Base-by-base conservation (phyloP, 2,329 filamentous ascomycete genomes). In the Fusarium zealandicum region DNA sequence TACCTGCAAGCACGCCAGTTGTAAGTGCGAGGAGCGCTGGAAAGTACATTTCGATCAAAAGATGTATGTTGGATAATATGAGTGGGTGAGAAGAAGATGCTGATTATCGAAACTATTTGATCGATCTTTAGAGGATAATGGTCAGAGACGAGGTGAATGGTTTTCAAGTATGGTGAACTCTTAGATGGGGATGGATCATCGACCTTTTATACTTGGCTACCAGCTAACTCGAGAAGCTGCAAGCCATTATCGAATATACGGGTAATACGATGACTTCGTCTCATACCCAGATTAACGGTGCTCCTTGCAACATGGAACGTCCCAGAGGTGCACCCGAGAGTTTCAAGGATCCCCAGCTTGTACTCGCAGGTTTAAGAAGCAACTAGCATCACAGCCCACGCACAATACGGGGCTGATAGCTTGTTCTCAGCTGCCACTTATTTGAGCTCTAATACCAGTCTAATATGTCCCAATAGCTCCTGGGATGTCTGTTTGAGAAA, bases 1-100 rank as follows among this genome's bases (percentile, higher is more conserved):
- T 56, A 68, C 65, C 65, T 44, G 61, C 65, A 16, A 63, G 25
- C 9, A 56, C 51, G 36, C 45, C 56, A 41, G 57, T 47, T 32
- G 58, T 51, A 22, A 68, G 42, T 31, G 50, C 38, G 22, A 68
- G 36, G 13, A 68, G 25, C 25, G 50, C 14, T 9, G 55, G 16
- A 33, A 57, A 46, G 41, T 68, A 58, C 65, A 68, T 68, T 28
- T 38, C 13, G 22, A 38, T 31, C 22, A 42, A 12, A 10, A 10
- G 22, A 43, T 16, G 28, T 13, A 28, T 17, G 32, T 22, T 8
- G 16, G 44, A 30, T 20, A 27, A n/a, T 27, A 27, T 35, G 5
- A 35, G 9, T 16, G n/a, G 14, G 8, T 35, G 4, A 6, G 22
- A 35, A 3, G 14, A 35, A 17, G 22, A 25, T 25, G 8, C 9